Evolutionary conservation across 1,284 basidiomycete species (phyloP).

Genomic region (Ceratorhiza oryzae-sativae): DNA sequence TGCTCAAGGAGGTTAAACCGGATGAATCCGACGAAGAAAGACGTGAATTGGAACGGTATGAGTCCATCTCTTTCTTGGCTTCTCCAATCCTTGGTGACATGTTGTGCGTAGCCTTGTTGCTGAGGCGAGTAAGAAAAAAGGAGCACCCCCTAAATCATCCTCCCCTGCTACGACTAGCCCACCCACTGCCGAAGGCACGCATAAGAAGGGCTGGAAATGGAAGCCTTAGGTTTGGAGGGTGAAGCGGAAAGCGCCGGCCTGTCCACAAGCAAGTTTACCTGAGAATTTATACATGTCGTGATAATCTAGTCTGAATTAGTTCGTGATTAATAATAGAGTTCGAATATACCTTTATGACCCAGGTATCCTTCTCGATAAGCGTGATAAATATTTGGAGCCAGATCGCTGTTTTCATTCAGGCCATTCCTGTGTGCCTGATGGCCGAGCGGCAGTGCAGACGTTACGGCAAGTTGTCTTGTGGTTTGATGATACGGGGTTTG

Average conservation of each 20-base stretch:
- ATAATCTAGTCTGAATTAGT: neutral
- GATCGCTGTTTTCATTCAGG: neutral
- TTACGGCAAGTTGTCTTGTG: neutral
- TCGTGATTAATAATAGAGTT: slow-evolving; percentile 12
- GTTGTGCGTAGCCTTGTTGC: slow-evolving; percentile 50
- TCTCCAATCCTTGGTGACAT: neutral
- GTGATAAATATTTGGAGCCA: neutral
- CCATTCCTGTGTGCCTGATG: neutral
- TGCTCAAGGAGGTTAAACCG: slow-evolving; percentile 83
- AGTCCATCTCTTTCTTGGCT: neutral
- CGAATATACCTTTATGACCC: neutral
- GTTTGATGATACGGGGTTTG: no score
- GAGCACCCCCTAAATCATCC: slow-evolving; percentile 15
- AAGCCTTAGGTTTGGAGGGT: neutral
- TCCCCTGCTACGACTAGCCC: neutral
- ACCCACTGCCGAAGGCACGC: neutral
- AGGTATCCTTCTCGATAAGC: neutral
- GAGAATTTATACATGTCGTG: neutral
- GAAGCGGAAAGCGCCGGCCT: neutral
- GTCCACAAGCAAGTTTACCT: neutral
- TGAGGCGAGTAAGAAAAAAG: slow-evolving; percentile 54
- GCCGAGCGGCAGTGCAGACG: neutral
- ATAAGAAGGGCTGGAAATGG: slow-evolving; percentile 33
- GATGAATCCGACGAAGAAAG: slow-evolving; percentile 92
- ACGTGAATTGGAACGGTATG: slow-evolving; percentile 83